These are phyloP conservation scores for Dioscorea zingiberensis DNA, from an alignment of 106 monocot genomes.

Conservation along the genomic window DNA sequence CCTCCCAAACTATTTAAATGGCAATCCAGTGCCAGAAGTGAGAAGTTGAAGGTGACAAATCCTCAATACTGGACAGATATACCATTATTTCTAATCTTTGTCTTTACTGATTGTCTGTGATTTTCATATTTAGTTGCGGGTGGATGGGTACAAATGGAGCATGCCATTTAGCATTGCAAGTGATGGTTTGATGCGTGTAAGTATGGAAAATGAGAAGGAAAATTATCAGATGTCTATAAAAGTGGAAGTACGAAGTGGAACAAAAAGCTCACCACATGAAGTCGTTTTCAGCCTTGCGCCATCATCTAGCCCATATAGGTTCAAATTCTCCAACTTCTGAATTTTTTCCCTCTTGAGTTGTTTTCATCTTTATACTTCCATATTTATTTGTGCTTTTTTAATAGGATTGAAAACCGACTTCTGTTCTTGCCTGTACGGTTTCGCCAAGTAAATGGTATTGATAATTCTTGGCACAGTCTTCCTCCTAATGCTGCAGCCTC, in stretches of 20 bases:
- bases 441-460: slow-evolving; percentile 71
- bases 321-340: not conserved
- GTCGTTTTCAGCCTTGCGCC: slow-evolving; percentile 63
- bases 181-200: slow-evolving; percentile 65
- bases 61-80: not conserved
- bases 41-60: slow-evolving; percentile 57
- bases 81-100: not conserved
- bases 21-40: slow-evolving; percentile 44
- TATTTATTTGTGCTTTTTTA: not conserved
- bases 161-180: slow-evolving; percentile 75
- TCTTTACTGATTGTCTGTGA: not conserved
- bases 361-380: too few relatives aligned
- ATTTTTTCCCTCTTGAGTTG: not conserved
- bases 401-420: slow-evolving; percentile 92
- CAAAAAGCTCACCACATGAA: slow-evolving; percentile 73
- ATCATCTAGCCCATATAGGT: slow-evolving; percentile 85
- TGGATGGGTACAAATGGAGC: slow-evolving; percentile 95
- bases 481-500: slow-evolving; percentile 80
- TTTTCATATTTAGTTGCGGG: slow-evolving; percentile 37
- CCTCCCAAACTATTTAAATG: slow-evolving; percentile 73
- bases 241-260: slow-evolving; percentile 68
- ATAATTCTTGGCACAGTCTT: slow-evolving; percentile 67
- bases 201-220: slow-evolving; percentile 39
- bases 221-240: slow-evolving; percentile 45
- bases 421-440: slow-evolving; percentile 64